Evolutionary conservation across 257 asterid genomes (phyloP), one percentile per base, ranked within the genome.

Genomic region (Misopates orontium): DNA sequence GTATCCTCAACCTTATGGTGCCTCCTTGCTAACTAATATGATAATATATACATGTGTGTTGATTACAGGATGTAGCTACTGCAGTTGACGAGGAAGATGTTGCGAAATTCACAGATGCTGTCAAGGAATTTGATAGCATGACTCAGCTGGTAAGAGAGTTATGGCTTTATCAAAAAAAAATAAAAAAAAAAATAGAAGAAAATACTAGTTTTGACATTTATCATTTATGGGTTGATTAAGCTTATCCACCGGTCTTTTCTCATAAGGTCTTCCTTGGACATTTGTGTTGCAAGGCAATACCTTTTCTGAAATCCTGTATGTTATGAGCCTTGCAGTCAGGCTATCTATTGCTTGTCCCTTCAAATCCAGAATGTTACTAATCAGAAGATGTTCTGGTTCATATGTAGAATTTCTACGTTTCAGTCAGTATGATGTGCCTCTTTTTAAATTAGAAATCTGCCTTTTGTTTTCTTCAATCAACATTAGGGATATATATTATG

Each of bases 41-140:
- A 51, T 50, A n/a, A 11, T 52, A 19, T 63, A 42, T 60, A 54
- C 40, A 1, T 48, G 4, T 21, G 16, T 36, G 62, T 66, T 53
- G 48, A 52, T 67, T 57, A 48, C 76, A 91, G 97, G 97, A 83
- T 67, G 77, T 91, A 81, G 91, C 96, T 42, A 74, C 86, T 76
- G 95, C 98, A 25, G 21, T 88, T 51, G 98, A 94, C 67, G 99
- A 90, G 82, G 99, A 94, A 85, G 96, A 94, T 78, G 72, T 94
- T 72, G 95, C 80, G 56, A 90, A 85, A 83, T 94, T 94, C 71
- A 94, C 99, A 31, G 92, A 80, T 78, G 99, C 97, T 78, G 90
- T 94, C 62, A 94, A 90, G 85, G 96, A 94, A 73, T 94, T 80
- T 42, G 99, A 94, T 76, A 90, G 96, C 80, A 90, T 87, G 97